phyloP scores from a whole-genome alignment of 192 early-diverging fungal species.

The Coemansia sp. region DNA sequence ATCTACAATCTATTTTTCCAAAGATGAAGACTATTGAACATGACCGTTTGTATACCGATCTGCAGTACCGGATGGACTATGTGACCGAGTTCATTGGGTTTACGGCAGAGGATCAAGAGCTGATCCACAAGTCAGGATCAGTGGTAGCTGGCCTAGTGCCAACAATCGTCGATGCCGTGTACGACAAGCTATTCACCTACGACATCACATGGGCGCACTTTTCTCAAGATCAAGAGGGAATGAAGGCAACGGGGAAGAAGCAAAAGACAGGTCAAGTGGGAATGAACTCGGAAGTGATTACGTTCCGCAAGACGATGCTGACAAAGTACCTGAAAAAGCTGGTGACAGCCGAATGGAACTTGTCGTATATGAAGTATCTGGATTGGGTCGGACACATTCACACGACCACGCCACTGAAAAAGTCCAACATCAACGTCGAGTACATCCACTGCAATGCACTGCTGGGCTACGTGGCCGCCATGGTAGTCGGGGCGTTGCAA shows the following conservation, averaged over 20 bases:
- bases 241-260: slow-evolving; percentile 33
- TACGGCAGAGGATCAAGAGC: slow-evolving; percentile 63
- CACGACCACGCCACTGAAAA: slow-evolving; percentile 69
- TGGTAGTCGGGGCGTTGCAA: slow-evolving; percentile 56
- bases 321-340: slow-evolving; percentile 70
- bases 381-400: slow-evolving; percentile 82
- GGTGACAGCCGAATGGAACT: slow-evolving; percentile 50
- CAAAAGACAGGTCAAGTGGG: slow-evolving; percentile 48
- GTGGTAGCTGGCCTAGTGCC: slow-evolving; percentile 67
- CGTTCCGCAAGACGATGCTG: slow-evolving; percentile 76
- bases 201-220: slow-evolving; percentile 76
- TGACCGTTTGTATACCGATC: slow-evolving; percentile 66
- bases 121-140: slow-evolving; percentile 63
- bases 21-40: slow-evolving; percentile 59
- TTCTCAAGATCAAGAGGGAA: slow-evolving; percentile 65
- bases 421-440: slow-evolving; percentile 76
- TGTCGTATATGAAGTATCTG: slow-evolving; percentile 65
- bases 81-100: slow-evolving; percentile 74
- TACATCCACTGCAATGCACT: slow-evolving; percentile 79
- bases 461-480: slow-evolving; percentile 63
- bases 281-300: slow-evolving; percentile 69
- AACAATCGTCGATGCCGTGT: slow-evolving; percentile 74
- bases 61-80: slow-evolving; percentile 75
- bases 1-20: neutral
- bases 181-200: slow-evolving; percentile 64